These are phyloP conservation scores for Mollisia scopiformis DNA, from an alignment of 2,329 filamentous ascomycete genomes.

Conservation along the genomic window DNA sequence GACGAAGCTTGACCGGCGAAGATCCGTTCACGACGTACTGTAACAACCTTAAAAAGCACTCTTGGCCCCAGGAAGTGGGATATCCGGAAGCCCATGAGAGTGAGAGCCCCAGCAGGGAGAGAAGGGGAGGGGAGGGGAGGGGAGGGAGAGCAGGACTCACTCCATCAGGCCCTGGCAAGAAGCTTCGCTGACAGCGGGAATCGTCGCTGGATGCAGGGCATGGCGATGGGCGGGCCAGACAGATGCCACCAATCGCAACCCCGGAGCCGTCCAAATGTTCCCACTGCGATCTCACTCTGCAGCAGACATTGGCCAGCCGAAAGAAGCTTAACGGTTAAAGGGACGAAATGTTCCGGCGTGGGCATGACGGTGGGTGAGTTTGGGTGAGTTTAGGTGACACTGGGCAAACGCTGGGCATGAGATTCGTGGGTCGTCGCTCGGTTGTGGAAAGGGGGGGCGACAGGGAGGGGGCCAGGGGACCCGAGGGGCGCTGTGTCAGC, in stretches of 20 bases:
- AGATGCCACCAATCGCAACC: neutral
- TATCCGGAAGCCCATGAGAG: conserved; percentile 25
- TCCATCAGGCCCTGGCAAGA: conserved; percentile 12
- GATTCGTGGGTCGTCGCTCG: conserved; percentile 10
- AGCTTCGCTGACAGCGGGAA: conserved; percentile 19
- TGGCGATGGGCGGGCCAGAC: neutral
- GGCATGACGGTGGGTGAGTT: conserved; percentile 17
- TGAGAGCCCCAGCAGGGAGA: too few relatives aligned
- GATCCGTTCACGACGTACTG: conserved; percentile 17
- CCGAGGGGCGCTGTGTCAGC: conserved; percentile 21
- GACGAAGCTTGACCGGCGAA: conserved; percentile 28
- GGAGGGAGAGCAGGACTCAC: too few relatives aligned
- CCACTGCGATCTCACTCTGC: neutral
- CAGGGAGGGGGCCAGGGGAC: conserved; percentile 2
- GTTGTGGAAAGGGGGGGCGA: conserved; percentile 6
- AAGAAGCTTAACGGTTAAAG: conserved; percentile 8
- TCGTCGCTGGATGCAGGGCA: neutral
- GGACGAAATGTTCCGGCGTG: conserved; percentile 2
- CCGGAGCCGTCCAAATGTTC: neutral
- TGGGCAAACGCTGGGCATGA: too few relatives aligned
- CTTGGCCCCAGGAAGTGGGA: conserved; percentile 25
- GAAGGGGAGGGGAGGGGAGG: neutral
- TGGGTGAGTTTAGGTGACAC: too few relatives aligned
- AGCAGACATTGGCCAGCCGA: neutral
- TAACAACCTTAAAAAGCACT: conserved; percentile 23